These are phyloP conservation scores for Wickerhamiella lipophila DNA, from an alignment of 805 yeast species.

Conservation along the genomic window DNA sequence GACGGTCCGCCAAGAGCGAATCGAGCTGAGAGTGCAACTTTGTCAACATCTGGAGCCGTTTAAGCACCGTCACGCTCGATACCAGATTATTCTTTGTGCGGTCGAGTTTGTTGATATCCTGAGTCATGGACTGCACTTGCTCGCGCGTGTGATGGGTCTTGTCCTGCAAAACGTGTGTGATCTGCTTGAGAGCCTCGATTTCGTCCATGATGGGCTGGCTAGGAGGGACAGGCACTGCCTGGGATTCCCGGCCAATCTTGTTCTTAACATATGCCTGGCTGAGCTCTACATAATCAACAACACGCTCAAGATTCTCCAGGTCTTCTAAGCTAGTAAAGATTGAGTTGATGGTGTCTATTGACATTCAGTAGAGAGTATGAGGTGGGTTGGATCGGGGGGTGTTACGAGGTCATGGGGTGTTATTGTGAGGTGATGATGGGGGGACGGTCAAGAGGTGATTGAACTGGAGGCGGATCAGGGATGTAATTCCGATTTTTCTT, in stretches of 20 bases:
- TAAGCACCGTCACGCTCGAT: conserved; percentile 70
- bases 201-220: conserved; percentile 25
- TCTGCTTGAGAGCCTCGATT: conserved; percentile 20
- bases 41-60: conserved; percentile 74
- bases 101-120: conserved; percentile 66
- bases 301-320: neutral
- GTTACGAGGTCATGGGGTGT: neutral
- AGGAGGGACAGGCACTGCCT: conserved; percentile 10
- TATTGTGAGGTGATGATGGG: no score
- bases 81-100: conserved; percentile 74
- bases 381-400: neutral
- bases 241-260: neutral
- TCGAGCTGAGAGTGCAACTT: conserved; percentile 56
- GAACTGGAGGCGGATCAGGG: no score
- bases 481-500: no score
- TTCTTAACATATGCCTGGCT: neutral
- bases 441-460: no score
- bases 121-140: conserved; percentile 40
- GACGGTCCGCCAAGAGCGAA: conserved; percentile 34
- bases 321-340: neutral
- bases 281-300: neutral
- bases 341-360: neutral
- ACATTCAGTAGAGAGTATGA: neutral
- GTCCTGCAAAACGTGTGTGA: conserved; percentile 11
- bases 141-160: conserved; percentile 17